phyloP scores from a whole-genome alignment of 2,329 filamentous ascomycete species.

The Stachybotrys chlorohalonatus region DNA sequence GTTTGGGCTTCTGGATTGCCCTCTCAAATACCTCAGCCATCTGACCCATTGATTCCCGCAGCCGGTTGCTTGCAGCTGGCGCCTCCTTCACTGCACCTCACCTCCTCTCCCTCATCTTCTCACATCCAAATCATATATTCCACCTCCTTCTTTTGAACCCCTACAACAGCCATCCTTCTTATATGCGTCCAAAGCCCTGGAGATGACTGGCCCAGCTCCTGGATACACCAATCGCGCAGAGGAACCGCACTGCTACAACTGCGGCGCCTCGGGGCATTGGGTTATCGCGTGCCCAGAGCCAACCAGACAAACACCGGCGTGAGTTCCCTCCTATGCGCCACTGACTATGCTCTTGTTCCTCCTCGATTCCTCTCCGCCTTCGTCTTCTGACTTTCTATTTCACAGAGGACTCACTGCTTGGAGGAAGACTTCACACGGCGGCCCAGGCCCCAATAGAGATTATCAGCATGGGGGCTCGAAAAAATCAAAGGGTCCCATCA shows the following conservation, averaged over 20 bases:
- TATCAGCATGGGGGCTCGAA: conserved; percentile 17
- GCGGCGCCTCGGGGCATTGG: conserved; percentile 41
- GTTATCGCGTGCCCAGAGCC: conserved; percentile 43
- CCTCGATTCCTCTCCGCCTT: background rate
- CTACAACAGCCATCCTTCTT: background rate
- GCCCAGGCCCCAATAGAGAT: conserved; percentile 15
- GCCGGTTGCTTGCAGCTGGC: background rate
- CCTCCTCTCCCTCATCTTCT: background rate
- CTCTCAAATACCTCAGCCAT: background rate
- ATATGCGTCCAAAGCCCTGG: background rate
- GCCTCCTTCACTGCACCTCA: background rate
- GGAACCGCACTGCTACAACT: conserved; percentile 43
- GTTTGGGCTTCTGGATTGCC: background rate
- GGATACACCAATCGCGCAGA: conserved; percentile 20
- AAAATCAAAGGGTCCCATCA: conserved; percentile 23
- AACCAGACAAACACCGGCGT: conserved; percentile 39
- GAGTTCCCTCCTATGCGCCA: conserved; percentile 21
- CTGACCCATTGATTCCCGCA: background rate
- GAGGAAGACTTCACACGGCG: conserved; percentile 20
- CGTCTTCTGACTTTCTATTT: conserved; percentile 5
- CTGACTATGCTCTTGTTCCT: background rate
- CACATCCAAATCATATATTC: background rate
- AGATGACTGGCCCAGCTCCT: conserved; percentile 17
- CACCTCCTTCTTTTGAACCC: background rate
- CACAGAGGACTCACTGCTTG: conserved; percentile 25